Evolutionary conservation across 2,329 filamentous ascomycete genomes (phyloP), one percentile per base, ranked within the genome.

Genomic region (Zarea fungicola): DNA sequence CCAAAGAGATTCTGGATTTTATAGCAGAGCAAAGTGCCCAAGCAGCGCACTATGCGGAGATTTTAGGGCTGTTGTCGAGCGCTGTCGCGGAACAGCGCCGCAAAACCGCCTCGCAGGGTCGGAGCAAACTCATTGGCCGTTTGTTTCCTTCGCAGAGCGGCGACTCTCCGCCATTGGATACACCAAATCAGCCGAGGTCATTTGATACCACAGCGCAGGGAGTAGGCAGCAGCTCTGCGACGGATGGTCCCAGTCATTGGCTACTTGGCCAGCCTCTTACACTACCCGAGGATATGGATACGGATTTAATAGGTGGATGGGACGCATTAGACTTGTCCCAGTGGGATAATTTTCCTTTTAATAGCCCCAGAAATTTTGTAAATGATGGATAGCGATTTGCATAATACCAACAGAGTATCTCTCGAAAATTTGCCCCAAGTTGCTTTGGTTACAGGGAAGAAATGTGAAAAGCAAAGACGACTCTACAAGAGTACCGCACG

Each of bases 1-100:
- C 78, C 2, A 68, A 72, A 5, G 66, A 73, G 16, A 72, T 82
- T 1, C 66, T 83, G 2, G 65, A 64, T 2, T 69, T 69, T 26
- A 60, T 82, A 1, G 68, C 74, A 0, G 60, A 60, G 0, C 69
- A 74, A 41, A 79, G 75, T 34, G 74, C 77, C 0, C 78, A 81
- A 52, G 79, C 79, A 3, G 72, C 68, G 3, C 77, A 81, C 44
- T 82, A 83, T 55, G 67, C 72, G 11, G 75, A 80, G 6, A 82
- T 82, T 18, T 63, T 82, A 7, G 72, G 65, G 0, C 62, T 68
- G 3, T 61, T 79, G 5, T 66, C 69, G 0, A 68, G 69, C 9
- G 74, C 74, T 0, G 70, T 78, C 9, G 54, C 58, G 4, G 64
- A 71, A 42, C 69, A 71, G 51, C 66, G 70, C 1, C 52, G 58